phyloP scores from a whole-genome alignment of 208 protist genomes.

The Balamuthia mandrillaris region DNA sequence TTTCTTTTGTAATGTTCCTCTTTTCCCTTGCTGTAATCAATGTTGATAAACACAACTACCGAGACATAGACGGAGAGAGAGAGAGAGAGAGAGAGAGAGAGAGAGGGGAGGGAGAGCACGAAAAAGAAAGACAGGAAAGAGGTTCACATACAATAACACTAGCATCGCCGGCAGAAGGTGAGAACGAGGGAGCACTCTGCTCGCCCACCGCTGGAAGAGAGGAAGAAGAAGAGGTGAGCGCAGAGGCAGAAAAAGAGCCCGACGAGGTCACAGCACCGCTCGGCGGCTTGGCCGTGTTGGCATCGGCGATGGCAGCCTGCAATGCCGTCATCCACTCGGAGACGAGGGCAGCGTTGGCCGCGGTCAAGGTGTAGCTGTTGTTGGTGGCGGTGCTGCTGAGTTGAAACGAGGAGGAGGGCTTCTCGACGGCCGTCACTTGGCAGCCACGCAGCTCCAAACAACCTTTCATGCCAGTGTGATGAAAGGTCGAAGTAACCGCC shows the following conservation, averaged over 20 bases:
- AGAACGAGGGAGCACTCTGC: not conserved
- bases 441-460: not conserved
- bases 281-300: not conserved
- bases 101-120: not conserved
- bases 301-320: not conserved
- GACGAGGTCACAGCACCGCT: not conserved
- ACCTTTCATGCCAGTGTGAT: not conserved
- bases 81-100: not conserved
- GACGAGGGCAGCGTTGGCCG: not conserved
- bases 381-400: too few species aligned
- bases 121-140: not conserved
- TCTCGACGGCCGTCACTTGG: not conserved
- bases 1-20: not conserved
- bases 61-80: not conserved
- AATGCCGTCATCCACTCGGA: not conserved
- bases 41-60: not conserved
- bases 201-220: not conserved
- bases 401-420: too few species aligned
- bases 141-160: not conserved
- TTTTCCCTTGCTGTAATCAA: not conserved
- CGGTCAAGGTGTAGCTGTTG: constrained; percentile 1
- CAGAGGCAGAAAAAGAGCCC: too few species aligned
- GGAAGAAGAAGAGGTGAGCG: not conserved
- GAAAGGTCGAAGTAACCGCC: constrained; percentile 6
- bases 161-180: not conserved